phyloP scores from a whole-genome alignment of 257 asterid genomes.

The Rubia yunnanensis region DNA sequence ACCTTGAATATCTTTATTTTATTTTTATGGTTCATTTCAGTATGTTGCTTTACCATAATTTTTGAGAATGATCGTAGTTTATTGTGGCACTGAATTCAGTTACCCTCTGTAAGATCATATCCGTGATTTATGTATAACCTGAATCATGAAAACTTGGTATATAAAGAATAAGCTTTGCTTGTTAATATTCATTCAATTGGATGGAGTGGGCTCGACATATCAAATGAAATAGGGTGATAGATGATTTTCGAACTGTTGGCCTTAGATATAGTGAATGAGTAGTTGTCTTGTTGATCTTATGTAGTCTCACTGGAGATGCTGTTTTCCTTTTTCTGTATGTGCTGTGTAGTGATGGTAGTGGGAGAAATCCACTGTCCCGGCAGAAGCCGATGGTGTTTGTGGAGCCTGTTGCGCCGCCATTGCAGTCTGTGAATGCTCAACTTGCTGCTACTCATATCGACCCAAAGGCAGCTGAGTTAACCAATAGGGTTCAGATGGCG shows the following conservation, averaged over 20 bases:
- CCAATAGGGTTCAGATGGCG: constrained; percentile 41
- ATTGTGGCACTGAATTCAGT: background rate
- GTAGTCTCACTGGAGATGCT: constrained; percentile 1
- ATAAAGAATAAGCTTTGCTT: background rate
- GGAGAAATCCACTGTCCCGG: constrained; percentile 52
- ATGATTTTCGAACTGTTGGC: background rate
- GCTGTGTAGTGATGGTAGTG: constrained; percentile 59
- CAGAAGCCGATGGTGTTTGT: constrained; percentile 56
- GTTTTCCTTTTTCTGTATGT: background rate
- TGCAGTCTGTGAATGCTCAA: constrained; percentile 43
- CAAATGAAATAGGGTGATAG: too few species aligned
- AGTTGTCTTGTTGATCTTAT: background rate
- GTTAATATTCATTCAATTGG: background rate
- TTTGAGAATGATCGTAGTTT: background rate
- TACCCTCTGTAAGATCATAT: background rate
- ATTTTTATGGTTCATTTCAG: background rate
- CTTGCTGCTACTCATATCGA: constrained; percentile 37
- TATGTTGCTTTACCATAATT: background rate
- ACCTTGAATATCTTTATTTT: background rate
- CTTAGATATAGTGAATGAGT: background rate
- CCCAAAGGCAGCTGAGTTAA: constrained; percentile 37
- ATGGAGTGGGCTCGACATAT: too few species aligned
- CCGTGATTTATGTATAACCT: too few species aligned
- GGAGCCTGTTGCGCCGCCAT: constrained; percentile 47
- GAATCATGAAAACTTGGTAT: background rate